phyloP scores from a whole-genome alignment of 2,329 filamentous ascomycete species.

The Dothistroma septosporum region DNA sequence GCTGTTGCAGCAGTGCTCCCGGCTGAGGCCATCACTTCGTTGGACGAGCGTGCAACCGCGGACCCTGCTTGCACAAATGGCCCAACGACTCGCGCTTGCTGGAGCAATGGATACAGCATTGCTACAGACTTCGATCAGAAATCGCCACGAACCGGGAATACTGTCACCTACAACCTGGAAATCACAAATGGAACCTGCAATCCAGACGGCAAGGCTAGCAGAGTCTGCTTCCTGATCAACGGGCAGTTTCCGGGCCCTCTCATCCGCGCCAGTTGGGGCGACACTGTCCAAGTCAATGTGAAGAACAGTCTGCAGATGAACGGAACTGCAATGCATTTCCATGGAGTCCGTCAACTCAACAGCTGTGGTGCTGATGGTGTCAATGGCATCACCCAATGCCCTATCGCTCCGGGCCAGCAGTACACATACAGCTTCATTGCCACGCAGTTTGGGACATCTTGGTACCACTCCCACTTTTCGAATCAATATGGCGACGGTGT shows the following conservation, averaged over 20 bases:
- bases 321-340: slow-evolving; percentile 42
- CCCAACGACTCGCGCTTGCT: slow-evolving; percentile 39
- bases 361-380: slow-evolving; percentile 36
- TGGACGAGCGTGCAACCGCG: slow-evolving; percentile 8
- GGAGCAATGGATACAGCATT: slow-evolving; percentile 43
- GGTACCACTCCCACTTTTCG: slow-evolving; percentile 57
- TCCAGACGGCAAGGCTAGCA: slow-evolving; percentile 34
- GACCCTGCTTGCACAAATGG: slow-evolving; percentile 37
- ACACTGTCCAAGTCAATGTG: slow-evolving; percentile 34
- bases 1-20: slow-evolving; percentile 10
- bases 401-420: slow-evolving; percentile 17
- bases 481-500: slow-evolving; percentile 55
- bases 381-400: slow-evolving; percentile 21
- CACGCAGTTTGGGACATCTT: slow-evolving; percentile 42
- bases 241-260: slow-evolving; percentile 55
- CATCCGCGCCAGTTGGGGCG: slow-evolving; percentile 27
- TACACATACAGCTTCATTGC: slow-evolving; percentile 33
- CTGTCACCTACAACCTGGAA: slow-evolving; percentile 33
- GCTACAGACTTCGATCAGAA: slow-evolving; percentile 45
- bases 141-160: slow-evolving; percentile 39
- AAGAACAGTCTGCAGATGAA: slow-evolving; percentile 38
- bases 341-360: slow-evolving; percentile 37
- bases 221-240: slow-evolving; percentile 50
- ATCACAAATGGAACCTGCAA: slow-evolving; percentile 37
- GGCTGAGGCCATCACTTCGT: slow-evolving; percentile 15